These are phyloP conservation scores for Ustilago crameri DNA, from an alignment of 1,284 basidiomycete genomes.

Conservation along the genomic window DNA sequence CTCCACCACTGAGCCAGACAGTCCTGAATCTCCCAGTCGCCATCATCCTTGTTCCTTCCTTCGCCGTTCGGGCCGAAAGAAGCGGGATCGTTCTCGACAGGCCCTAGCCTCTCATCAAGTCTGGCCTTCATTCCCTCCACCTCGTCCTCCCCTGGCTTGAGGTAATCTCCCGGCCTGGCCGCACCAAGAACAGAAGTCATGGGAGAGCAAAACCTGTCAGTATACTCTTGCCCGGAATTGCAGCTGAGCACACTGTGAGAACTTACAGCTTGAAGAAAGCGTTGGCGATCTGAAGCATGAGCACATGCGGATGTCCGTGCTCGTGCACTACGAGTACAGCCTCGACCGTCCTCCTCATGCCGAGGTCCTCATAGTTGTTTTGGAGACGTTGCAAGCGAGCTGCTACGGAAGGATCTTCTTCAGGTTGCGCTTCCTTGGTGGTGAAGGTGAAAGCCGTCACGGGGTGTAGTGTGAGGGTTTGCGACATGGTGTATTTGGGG, in stretches of 20 bases:
- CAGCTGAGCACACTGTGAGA: background rate
- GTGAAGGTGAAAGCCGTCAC: constrained; percentile 90
- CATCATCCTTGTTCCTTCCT: constrained; percentile 77
- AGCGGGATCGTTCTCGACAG: constrained; percentile 51
- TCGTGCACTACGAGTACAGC: constrained; percentile 93
- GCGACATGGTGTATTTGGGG: constrained; percentile 34
- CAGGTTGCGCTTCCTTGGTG: constrained; percentile 92
- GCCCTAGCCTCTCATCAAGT: constrained; percentile 78
- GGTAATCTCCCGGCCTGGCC: constrained; percentile 91
- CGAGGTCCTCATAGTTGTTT: constrained; percentile 95
- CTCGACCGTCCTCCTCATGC: constrained; percentile 90
- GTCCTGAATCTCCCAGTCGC: constrained; percentile 94
- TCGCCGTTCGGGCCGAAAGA: constrained; percentile 55
- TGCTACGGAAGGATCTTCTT: constrained; percentile 93
- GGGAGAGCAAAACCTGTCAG: background rate
- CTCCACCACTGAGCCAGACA: constrained; percentile 96
- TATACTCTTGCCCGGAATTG: background rate
- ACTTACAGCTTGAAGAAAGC: constrained; percentile 96
- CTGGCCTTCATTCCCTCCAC: constrained; percentile 85
- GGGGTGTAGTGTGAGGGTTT: constrained; percentile 72
- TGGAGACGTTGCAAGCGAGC: constrained; percentile 71
- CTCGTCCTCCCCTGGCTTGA: constrained; percentile 94
- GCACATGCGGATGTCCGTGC: constrained; percentile 76
- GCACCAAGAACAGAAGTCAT: too few species aligned
- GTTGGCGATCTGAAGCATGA: constrained; percentile 98